Base-by-base conservation (phyloP, 1,284 basidiomycete species). In the Heterobasidion occidentale region DNA sequence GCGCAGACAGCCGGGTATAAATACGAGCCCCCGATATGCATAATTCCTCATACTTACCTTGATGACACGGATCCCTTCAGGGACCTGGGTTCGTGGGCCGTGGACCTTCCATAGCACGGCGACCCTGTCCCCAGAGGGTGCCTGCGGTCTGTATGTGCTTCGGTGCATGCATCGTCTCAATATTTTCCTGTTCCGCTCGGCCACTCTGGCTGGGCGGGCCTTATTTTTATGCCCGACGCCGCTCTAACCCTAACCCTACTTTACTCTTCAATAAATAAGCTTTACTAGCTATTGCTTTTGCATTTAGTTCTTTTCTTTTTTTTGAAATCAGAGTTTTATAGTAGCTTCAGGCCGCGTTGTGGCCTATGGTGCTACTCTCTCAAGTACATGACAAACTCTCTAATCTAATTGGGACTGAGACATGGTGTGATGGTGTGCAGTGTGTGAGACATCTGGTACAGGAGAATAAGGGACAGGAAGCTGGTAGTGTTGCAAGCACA, bases 131-230 rank as follows among this genome's bases (percentile, higher is more conserved):
- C 51, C 66, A 68, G 65, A 61, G 66, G 62, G 59, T 57, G 48
- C 61, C 57, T 46, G 60, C 56, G 63, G 67, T 65, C 67, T 68
- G 67, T 66, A 64, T 64, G 67, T 61, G 65, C 66, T 67, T 62
- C 64, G 66, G 64, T 58, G 60, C 67, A 64, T 68, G 67, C 67
- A 68, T 63, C 65, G 63, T 67, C 67, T 55, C 59, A 68, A 68
- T 68, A 68, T 68, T 68, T 65, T 60, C 64, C 64, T 60, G 64
- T 65, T 64, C 64, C 60, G 55, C 61, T 53, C 63, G 66, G 66
- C 66, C 66, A 12, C 63, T 68, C 67, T 64, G 67, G 66, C 66
- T 65, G 67, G 65, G 65, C 61, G 61, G 67, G 67, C 65, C 58
- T 46, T 51, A 12, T 60, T 64, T n/a, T 63, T 58, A 53, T 56